Evolutionary conservation across 2,329 filamentous ascomycete genomes (phyloP).

Genomic region (Fusarium sp.): DNA sequence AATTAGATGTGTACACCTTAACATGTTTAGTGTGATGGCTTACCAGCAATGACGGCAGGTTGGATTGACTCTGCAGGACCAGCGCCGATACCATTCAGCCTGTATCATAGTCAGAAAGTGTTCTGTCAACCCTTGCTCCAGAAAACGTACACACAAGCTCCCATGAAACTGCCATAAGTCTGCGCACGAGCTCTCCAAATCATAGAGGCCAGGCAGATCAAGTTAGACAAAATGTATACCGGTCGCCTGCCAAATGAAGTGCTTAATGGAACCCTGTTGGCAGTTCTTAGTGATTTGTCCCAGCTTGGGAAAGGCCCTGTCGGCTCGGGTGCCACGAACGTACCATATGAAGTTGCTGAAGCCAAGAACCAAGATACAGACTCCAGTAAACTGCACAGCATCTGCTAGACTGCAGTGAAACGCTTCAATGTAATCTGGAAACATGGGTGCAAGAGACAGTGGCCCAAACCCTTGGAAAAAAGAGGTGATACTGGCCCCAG

Average conservation of each 20-base stretch:
- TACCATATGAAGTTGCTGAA: not conserved
- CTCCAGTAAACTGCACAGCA: not conserved
- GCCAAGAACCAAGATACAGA: not conserved
- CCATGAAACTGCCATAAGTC: not conserved
- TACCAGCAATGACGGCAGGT: not conserved
- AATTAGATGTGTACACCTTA: not conserved
- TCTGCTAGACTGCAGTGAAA: not conserved
- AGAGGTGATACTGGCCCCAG: not conserved
- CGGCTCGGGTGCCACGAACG: fast-evolving
- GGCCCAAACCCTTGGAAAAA: not conserved
- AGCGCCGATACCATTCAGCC: not conserved
- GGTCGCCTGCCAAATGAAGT: not conserved
- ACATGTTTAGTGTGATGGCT: not conserved
- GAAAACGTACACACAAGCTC: not conserved
- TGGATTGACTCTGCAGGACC: not conserved
- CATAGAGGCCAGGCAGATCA: not conserved
- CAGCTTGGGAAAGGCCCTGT: fast-evolving
- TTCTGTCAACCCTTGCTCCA: not conserved
- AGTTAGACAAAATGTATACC: not conserved
- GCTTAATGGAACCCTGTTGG: not conserved
- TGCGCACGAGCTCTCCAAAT: not conserved
- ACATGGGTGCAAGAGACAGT: not conserved
- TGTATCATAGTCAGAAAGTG: not conserved
- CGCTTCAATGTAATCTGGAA: not conserved
- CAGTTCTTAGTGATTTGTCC: not conserved